Evolutionary conservation across 129 eudicot genomes (phyloP), one percentile per base, ranked within the genome.

Genomic region (Silybum marianum): DNA sequence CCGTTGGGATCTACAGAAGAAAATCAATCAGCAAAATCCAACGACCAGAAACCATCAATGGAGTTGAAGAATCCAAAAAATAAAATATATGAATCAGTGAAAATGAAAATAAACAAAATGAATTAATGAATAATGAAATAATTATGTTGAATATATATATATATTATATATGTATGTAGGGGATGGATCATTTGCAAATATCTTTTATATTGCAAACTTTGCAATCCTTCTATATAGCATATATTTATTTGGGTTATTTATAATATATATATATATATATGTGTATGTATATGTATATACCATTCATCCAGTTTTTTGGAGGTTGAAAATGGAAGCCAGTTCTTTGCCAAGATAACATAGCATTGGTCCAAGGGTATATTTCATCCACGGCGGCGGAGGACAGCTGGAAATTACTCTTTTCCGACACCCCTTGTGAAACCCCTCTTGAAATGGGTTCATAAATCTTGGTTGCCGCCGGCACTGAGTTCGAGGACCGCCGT

Each of bases 281-380:
- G 6, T 32, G 36, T 32, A 6, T 32, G 36, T 32, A 3, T 32
- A 4, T 32, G 6, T 32, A 32, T 32, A 32, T 83, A 95, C 99
- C 99, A 80, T 92, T 92, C 98, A 95, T 95, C 99, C 97, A 95
- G 81, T 95, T 91, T 76, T 92, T 78, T 63, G 89, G 88, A 11
- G 99, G 99, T 74, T 95, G 99, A 79, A 95, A 95, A 72, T 95
- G 99, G 85, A 72, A 95, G 30, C 90, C 84, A 0, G 97, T 90
- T 65, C 97, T 89, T 78, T 95, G 99, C 99, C 99, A 95, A 54
- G 90, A 73, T 70, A 95, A 72, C 99, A 92, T 90, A 34, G 71
- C 88, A 82, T 90, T 89, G 32, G 90, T 95, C 99, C 97, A 95
- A 11, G 93, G 87, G 62, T 70, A 92, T 30, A 28, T 26, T 75